Evolutionary conservation across 2,329 filamentous ascomycete genomes (phyloP), one percentile per base, ranked within the genome.

Genomic region (Colletotrichum zoysiae): DNA sequence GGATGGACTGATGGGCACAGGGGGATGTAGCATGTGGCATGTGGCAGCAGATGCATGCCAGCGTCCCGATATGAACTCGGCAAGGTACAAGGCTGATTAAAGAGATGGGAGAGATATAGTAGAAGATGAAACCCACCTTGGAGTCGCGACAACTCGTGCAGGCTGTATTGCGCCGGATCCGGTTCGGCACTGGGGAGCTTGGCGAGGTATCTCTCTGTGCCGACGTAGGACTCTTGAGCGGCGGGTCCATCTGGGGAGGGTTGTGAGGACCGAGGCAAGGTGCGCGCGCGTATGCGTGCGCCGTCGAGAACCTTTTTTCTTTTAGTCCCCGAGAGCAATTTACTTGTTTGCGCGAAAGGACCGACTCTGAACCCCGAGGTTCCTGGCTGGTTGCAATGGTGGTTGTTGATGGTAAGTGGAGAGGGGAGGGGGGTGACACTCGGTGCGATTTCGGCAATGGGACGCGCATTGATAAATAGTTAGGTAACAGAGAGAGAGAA

Each of bases 91-190:
- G 59, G 48, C 42, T 30, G 23, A 5, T 33, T 33, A 57, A 35
- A 40, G 42, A 18, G 44, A 14, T 33, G 6, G 33, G 35, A 46
- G 44, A n/a, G 18, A 42, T 11, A 42, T 48, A 46, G 65, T 14
- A 16, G 38, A 64, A 30, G 59, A 23, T 16, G 16, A 18, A 65
- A 71, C 78, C 76, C 73, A 82, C 82, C 78, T 83, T 83, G 67
- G 82, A 78, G 67, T 79, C 78, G 40, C 78, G 77, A 73, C 78
- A 79, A 66, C 76, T 75, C 30, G 78, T 77, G 58, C 78, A 79
- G 35, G 78, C 78, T n/a, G 77, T 79, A 65, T 79, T 79, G 9
- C 78, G 75, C 69, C 78, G 74, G 72, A 79, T 78, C 46, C 77
- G 75, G 35, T 74, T 75, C 68, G 76, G 72, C 71, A 68, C 64